Conservation (phyloP, 768 basidiomycete genomes). For the Leucocoprinus leucothites region DNA sequence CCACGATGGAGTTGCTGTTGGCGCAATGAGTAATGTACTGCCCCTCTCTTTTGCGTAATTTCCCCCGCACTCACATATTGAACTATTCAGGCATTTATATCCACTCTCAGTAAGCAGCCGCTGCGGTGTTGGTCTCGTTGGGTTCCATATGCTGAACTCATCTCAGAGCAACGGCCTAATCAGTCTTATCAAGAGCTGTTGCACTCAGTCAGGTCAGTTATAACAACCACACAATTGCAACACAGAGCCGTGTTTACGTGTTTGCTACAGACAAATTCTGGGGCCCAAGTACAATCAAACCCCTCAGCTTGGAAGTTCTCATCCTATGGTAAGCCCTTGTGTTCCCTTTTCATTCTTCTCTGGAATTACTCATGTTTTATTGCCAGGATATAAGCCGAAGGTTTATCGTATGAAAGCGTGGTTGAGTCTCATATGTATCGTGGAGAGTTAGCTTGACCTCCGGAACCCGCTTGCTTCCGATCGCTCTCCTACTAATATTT, state of each 20-base stretch:
- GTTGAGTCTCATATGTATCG: too few relatives aligned
- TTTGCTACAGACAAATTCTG: slow-evolving; percentile 43
- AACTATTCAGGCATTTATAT: slow-evolving; percentile 54
- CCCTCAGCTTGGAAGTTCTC: slow-evolving; percentile 72
- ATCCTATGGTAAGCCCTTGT: slow-evolving; percentile 48
- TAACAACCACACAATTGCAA: too few relatives aligned
- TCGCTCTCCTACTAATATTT: too few relatives aligned
- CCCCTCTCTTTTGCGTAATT: not conserved
- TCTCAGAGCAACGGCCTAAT: slow-evolving; percentile 42
- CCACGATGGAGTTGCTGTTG: slow-evolving; percentile 59
- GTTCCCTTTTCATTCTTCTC: not conserved
- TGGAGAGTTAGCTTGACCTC: not conserved
- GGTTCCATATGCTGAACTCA: not conserved
- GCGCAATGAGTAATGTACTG: slow-evolving; percentile 78
- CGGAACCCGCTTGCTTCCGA: too few relatives aligned
- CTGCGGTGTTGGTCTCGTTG: not conserved
- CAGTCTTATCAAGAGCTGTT: slow-evolving; percentile 70
- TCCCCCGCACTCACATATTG: not conserved
- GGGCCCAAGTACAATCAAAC: slow-evolving; percentile 64
- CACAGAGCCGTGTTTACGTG: not conserved
- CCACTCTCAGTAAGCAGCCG: slow-evolving; percentile 37
- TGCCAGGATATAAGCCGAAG: slow-evolving; percentile 32
- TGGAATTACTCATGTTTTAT: not conserved
- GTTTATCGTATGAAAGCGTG: slow-evolving; percentile 31
- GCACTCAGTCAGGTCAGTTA: slow-evolving; percentile 47